Conservation (phyloP, 257 asterid genomes). For the Leonotis leonurus region DNA sequence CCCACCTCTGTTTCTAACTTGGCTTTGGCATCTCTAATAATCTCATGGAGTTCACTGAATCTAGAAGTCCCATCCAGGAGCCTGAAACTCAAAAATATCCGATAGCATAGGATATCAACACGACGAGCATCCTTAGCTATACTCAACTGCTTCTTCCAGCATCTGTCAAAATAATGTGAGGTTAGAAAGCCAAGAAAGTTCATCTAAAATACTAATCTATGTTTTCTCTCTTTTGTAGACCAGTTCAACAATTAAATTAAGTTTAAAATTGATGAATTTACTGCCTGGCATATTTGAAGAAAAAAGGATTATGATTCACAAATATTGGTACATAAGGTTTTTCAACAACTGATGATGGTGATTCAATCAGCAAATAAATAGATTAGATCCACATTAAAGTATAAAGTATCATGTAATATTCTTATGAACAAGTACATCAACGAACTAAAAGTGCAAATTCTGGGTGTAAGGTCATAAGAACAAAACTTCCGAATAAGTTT, state of each 20-base stretch:
- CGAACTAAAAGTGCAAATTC: neutral
- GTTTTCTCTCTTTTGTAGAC: neutral
- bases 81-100: slow-evolving; percentile 72
- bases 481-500: neutral
- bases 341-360: neutral
- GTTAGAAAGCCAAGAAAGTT: neutral
- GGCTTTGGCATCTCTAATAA: slow-evolving; percentile 63
- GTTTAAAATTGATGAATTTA: neutral
- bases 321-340: neutral
- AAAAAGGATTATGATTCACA: neutral
- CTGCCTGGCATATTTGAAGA: neutral
- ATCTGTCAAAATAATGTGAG: slow-evolving; percentile 36
- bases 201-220: neutral
- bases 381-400: neutral
- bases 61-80: slow-evolving; percentile 76
- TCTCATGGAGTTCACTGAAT: slow-evolving; percentile 70
- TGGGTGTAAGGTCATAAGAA: neutral
- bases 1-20: slow-evolving; percentile 86
- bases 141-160: slow-evolving; percentile 78
- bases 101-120: slow-evolving; percentile 66
- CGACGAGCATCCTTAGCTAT: slow-evolving; percentile 90
- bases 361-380: neutral
- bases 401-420: neutral
- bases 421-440: neutral
- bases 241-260: neutral